A percentile compares a stretch with the other conserved stretches of the same genome.
Evolutionary conservation across 805 yeast genomes (phyloP).

Genomic region (Spathaspora boniae): DNA sequence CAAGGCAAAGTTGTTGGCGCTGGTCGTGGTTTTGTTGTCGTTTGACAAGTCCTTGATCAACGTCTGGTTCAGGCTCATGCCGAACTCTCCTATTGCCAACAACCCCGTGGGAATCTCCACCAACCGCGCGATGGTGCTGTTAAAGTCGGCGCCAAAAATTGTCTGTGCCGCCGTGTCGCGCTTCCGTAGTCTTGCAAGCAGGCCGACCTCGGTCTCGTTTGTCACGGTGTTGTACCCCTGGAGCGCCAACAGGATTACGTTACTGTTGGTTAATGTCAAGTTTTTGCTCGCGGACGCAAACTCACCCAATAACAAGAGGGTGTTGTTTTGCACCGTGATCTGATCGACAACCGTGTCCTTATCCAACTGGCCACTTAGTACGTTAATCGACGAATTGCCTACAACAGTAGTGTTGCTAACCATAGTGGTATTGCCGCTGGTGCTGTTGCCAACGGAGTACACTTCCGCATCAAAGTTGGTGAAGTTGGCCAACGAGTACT

Average conservation of each 20-base stretch:
- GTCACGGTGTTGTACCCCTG: constrained; percentile 28
- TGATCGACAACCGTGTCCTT: constrained; percentile 33
- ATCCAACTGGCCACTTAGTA: constrained; percentile 27
- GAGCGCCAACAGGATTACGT: constrained; percentile 26
- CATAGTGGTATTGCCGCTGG: constrained; percentile 14
- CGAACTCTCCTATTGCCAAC: constrained; percentile 31
- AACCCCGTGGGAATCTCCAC: constrained; percentile 17
- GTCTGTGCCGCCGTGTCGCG: constrained; percentile 15
- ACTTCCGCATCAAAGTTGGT: constrained; percentile 31
- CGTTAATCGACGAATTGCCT: constrained; percentile 39
- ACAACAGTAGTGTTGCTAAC: constrained; percentile 35
- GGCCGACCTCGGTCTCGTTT: constrained; percentile 23
- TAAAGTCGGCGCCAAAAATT: constrained; percentile 30
- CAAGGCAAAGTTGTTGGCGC: constrained; percentile 35
- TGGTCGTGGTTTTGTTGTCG: constrained; percentile 20
- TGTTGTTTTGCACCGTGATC: constrained; percentile 25
- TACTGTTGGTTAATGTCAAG: constrained; percentile 23
- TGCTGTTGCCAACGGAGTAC: constrained; percentile 21
- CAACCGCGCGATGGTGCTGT: constrained; percentile 24
- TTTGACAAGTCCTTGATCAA: constrained; percentile 25
- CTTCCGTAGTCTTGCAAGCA: constrained; percentile 10
- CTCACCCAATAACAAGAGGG: constrained; percentile 46
- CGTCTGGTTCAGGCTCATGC: constrained; percentile 25
- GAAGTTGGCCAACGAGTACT: constrained; percentile 72
- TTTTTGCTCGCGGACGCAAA: constrained; percentile 36